Evolutionary conservation across 2,329 filamentous ascomycete species (phyloP), one percentile per base, ranked within the genome.

Genomic region (Penicillium sp.): DNA sequence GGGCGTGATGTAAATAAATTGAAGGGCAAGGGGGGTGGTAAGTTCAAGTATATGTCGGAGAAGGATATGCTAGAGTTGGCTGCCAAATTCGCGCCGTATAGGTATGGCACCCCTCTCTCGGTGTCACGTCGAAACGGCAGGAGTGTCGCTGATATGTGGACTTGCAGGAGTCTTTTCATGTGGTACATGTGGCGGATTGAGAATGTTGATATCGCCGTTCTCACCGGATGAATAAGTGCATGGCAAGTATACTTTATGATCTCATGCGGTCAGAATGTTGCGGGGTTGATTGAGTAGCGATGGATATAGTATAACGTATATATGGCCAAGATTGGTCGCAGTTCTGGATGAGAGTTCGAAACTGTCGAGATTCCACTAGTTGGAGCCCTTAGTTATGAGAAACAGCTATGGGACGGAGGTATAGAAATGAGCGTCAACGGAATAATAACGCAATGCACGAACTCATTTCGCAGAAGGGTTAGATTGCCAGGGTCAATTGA

Each of bases 41-140:
- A 98, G 79, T 98, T 92, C 89, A 98, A 98, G 81, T 99, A 98
- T 75, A 96, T 98, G 92, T 85, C 84, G 37, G 95, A 98, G 78
- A 85, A 87, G 72, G 95, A 98, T 60, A 98, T 99, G 95, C 74
- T 89, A 60, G 90, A 92, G 65, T 82, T 91, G 64, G 88, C 91
- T 13, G 89, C 88, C 58, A 86, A 82, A 71, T 99, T 96, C 75
- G 83, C 84, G 58, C 95, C 94, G 3, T 98, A 96, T 77, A 82
- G 87, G 85, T 87, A 76, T 69, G 78, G 78, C 33, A 14, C 6
- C 1, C 14, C 14, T 36, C 13, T 14, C 7, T 41, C 19, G 2
- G 13, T n/a, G 27, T 19, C 18, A 14, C 6, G 7, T 41, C 6
- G 3, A 10, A 2, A 10, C 7, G 9, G 31, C 3, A 19, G 6